Evolutionary conservation across 2,329 filamentous ascomycete species (phyloP).

Genomic region (Microthyrium microscopicum): DNA sequence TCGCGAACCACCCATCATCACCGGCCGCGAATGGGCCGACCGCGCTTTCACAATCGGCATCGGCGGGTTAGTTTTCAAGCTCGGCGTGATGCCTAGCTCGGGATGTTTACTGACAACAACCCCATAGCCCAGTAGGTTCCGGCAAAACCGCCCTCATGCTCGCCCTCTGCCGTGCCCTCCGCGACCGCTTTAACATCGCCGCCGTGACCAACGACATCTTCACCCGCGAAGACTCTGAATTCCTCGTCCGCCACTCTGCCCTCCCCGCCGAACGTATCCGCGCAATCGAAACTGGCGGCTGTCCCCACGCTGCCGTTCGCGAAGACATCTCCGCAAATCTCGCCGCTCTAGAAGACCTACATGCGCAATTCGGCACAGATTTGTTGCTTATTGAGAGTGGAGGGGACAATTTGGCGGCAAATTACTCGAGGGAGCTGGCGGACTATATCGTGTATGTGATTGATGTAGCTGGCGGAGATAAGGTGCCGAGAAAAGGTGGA

Average conservation of each 20-base stretch:
- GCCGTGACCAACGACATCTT: slow-evolving; percentile 99
- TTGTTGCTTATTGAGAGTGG: slow-evolving; percentile 88
- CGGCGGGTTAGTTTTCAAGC: slow-evolving; percentile 53
- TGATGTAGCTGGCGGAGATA: slow-evolving; percentile 90
- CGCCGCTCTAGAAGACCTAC: slow-evolving; percentile 76
- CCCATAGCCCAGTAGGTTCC: slow-evolving; percentile 72
- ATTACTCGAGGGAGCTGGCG: slow-evolving; percentile 86
- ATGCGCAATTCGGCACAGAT: slow-evolving; percentile 63
- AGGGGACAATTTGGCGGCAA: slow-evolving; percentile 91
- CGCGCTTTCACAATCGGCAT: slow-evolving; percentile 95
- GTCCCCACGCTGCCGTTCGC: slow-evolving; percentile 89
- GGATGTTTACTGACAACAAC: neutral
- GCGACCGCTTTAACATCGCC: slow-evolving; percentile 68
- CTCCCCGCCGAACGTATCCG: slow-evolving; percentile 71
- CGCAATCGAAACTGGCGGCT: slow-evolving; percentile 94
- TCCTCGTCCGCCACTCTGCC: slow-evolving; percentile 73
- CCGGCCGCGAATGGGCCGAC: slow-evolving; percentile 74
- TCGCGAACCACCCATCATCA: slow-evolving; percentile 84
- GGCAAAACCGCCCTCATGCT: slow-evolving; percentile 97
- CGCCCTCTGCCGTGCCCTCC: slow-evolving; percentile 70
- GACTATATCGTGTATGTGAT: slow-evolving; percentile 99
- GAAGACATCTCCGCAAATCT: slow-evolving; percentile 95
- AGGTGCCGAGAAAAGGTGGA: slow-evolving; percentile 88
- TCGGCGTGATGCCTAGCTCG: neutral
- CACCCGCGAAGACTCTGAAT: slow-evolving; percentile 93